Base-by-base conservation (phyloP, 208 protist species). In the Kentomonas sorsogonicus region DNA sequence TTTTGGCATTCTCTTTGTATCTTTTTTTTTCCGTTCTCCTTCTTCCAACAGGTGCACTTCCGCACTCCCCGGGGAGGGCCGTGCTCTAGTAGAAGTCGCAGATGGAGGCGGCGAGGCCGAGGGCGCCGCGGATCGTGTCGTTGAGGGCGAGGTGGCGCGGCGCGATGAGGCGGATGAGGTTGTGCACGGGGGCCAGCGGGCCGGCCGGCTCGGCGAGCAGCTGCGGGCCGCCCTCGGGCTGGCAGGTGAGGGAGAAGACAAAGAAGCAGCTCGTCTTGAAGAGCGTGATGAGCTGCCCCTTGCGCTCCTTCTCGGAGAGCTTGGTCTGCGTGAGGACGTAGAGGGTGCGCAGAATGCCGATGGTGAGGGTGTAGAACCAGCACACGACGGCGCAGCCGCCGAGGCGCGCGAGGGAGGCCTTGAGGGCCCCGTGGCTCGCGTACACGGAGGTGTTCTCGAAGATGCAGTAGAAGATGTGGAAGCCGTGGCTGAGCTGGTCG, bases 331-430 rank as follows among this genome's bases (percentile, higher is more conserved):
- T 72, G 50, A 91, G 65, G 36, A 81, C 65, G 67, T 94, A 94
- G 18, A 66, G 51, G 74, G 81, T 71, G 51, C 77, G 75, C 48
- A 89, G 34, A 44, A 91, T 70, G 54, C 72, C 74, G 44, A 86
- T 53, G n/a, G 86, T 44, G 34, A 94, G 78, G 16, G 67, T 78
- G 74, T 88, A 89, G 74, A 94, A 83, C 87, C 87, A 94, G 75
- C 82, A 91, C 23, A 78, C 53, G 34, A 91, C 84, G 25, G 82
- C 87, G 68, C 77, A 79, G 38, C 77, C 79, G 20, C 87, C 83
- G 34, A 91, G 50, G 54, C 80, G 83, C 48, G 20, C n/a, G 48
- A 91, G 56, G 38, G 53, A 31, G 46, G 52, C 77, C 39, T 56
- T 60, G 58, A 79, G 74, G 20, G 86, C 82, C 54, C 82, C 82